Base-by-base conservation (phyloP, 2,329 filamentous ascomycete species). In the Verticillium zaregamsianum region DNA sequence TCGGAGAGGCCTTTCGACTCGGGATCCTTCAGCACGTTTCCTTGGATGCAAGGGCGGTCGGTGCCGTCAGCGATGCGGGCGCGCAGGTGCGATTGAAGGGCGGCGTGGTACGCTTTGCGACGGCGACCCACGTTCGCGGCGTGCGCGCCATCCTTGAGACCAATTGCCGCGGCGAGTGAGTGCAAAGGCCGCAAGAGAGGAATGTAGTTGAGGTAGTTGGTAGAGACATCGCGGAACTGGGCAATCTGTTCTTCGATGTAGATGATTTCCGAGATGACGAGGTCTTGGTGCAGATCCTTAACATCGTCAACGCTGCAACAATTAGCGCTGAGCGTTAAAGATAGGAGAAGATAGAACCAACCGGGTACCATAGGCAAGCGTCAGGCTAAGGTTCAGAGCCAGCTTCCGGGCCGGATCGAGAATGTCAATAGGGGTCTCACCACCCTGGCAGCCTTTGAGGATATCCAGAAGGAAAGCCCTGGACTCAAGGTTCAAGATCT, bases 341-440 rank as follows among this genome's bases (percentile, higher is more conserved):
- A 25, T 9, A 55, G 3, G 7, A 7, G 20, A 14, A 1, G 4
- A 20, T 35, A 55, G 2, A 15, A 55, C 49, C 7, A 14, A 55
- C n/a, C 86, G 81, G 68, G 87, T 82, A 3, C 87, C 87, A 67
- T 89, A 89, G 72, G 88, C 88, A 33, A 90, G 74, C 0, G 86
- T 89, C 61, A 90, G 71, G 54, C 82, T 86, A 1, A 86, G 88
- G 66, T 87, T 88, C 32, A 90, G 77, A 0, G 86, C 86, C 65
- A 84, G 88, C 3, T 86, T 81, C 66, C 86, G 84, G 70, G 86
- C 88, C 68, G 88, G 87, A 5, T 82, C 77, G 17, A 83, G 82
- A 0, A 86, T 84, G 63, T 89, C 86, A 39, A 89, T 74, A 55
- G 88, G 85, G 2, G 79, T 67, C 8, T 79, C 76, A 3, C 86